A percentile compares a stretch with the other conserved stretches of the same genome.
phyloP scores from a whole-genome alignment of 495 filamentous ascomycete genomes.

The Lasiosphaeria ovina region DNA sequence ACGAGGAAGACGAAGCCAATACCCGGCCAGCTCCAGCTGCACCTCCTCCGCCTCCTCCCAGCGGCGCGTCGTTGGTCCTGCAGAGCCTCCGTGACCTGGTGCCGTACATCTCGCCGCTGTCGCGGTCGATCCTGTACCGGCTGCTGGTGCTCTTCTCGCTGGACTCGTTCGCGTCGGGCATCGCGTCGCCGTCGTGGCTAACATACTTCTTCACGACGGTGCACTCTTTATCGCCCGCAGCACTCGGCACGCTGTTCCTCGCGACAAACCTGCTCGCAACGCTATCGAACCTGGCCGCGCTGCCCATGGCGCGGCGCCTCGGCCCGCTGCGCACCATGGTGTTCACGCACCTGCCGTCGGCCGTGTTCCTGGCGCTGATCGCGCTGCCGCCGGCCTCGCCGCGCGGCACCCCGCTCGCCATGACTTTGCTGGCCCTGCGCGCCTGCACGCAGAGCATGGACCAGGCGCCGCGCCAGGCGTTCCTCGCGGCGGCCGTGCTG shows the following conservation, averaged over 20 bases:
- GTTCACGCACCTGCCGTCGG: conserved; percentile 77
- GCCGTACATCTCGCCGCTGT: conserved; percentile 51
- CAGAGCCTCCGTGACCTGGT: conserved; percentile 24
- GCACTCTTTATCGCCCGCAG: conserved; percentile 61
- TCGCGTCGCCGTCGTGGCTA: conserved; percentile 54
- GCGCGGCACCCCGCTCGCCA: conserved; percentile 47
- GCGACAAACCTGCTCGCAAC: conserved; percentile 64
- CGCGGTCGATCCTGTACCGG: conserved; percentile 58
- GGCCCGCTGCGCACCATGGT: conserved; percentile 85
- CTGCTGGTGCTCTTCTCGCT: conserved; percentile 34
- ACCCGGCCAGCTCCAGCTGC: too few relatives aligned
- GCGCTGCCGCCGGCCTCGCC: conserved; percentile 49
- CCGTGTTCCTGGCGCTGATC: conserved; percentile 68
- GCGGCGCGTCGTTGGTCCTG: not conserved
- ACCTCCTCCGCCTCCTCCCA: too few relatives aligned
- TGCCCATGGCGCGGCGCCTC: conserved; percentile 70
- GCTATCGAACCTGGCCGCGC: conserved; percentile 65
- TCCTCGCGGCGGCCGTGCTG: conserved; percentile 69
- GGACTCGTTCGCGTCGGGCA: conserved; percentile 20
- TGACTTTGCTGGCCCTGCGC: conserved; percentile 67
- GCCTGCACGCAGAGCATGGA: conserved; percentile 76
- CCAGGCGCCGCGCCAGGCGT: conserved; percentile 74
- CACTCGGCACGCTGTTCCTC: conserved; percentile 68
- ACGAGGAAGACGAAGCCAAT: not conserved
- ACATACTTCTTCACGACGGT: conserved; percentile 73